phyloP scores from a whole-genome alignment of 345 rosid genomes.

The Psidium friedrichsthalianum region DNA sequence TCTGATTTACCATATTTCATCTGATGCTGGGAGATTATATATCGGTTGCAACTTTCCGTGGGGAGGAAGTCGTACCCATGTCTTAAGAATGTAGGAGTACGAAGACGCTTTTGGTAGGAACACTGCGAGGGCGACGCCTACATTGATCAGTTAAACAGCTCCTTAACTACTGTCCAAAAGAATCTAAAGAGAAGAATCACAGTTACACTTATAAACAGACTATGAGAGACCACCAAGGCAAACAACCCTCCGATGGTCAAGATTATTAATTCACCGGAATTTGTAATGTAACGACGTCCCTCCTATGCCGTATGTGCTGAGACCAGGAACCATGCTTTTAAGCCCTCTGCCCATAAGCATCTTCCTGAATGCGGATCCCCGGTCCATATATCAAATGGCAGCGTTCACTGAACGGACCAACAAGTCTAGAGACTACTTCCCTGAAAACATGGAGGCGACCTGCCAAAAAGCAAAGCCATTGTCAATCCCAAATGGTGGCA shows the following conservation, averaged over 20 bases:
- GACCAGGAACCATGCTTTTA: constrained; percentile 1
- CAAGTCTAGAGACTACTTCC: constrained; percentile 71
- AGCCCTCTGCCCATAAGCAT: constrained; percentile 43
- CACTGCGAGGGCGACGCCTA: neutral
- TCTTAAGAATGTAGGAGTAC: neutral
- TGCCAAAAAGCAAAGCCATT: constrained; percentile 10
- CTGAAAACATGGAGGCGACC: constrained; percentile 88
- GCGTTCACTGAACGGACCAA: constrained; percentile 69
- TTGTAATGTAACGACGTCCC: neutral
- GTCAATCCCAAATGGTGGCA: neutral
- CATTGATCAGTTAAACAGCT: neutral
- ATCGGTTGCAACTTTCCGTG: neutral
- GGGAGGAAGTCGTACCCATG: neutral
- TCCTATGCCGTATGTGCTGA: neutral
- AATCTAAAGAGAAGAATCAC: neutral
- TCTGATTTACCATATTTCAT: neutral
- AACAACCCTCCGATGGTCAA: neutral
- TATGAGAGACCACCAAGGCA: neutral
- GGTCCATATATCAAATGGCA: constrained; percentile 84
- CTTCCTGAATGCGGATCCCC: constrained; percentile 56
- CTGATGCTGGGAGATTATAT: neutral
- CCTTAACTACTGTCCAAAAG: neutral
- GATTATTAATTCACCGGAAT: neutral
- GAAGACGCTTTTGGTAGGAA: neutral
- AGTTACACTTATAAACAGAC: neutral